Evolutionary conservation across 768 basidiomycete genomes (phyloP).

Genomic region (Neoboletus magnificus): DNA sequence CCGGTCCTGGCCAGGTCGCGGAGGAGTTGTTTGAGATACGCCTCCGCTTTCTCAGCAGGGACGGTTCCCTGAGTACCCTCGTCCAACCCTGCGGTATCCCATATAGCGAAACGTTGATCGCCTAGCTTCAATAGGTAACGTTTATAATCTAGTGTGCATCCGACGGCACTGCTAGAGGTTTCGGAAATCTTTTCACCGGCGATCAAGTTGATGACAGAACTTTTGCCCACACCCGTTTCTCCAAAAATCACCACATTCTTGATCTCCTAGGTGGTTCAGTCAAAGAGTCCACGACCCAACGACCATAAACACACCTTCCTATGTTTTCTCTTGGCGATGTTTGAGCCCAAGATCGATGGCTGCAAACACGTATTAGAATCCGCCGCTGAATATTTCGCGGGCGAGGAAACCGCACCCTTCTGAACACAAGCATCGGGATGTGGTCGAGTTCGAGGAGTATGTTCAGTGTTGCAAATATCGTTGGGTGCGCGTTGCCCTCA

Average conservation of each 20-base stretch:
- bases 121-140: conserved; percentile 8
- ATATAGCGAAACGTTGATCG: conserved; percentile 15
- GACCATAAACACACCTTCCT: conserved; percentile 9
- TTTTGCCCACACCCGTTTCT: conserved; percentile 25
- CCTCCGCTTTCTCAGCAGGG: conserved; percentile 23
- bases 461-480: background rate
- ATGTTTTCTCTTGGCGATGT: background rate
- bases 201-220: conserved; percentile 23
- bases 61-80: conserved; percentile 21
- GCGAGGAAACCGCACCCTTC: conserved; percentile 1
- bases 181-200: conserved; percentile 6
- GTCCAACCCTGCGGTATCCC: conserved; percentile 27
- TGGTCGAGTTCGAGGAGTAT: background rate
- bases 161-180: conserved; percentile 22
- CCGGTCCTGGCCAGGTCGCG: conserved; percentile 9
- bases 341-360: background rate
- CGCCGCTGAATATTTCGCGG: background rate
- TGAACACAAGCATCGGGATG: background rate
- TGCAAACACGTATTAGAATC: conserved; percentile 6
- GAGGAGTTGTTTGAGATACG: conserved; percentile 28
- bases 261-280: background rate
- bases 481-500: background rate
- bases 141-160: conserved; percentile 15
- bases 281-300: background rate
- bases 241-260: conserved; percentile 22